Evolutionary conservation across 805 yeast species (phyloP).

Genomic region (Hanseniaspora meyeri): DNA sequence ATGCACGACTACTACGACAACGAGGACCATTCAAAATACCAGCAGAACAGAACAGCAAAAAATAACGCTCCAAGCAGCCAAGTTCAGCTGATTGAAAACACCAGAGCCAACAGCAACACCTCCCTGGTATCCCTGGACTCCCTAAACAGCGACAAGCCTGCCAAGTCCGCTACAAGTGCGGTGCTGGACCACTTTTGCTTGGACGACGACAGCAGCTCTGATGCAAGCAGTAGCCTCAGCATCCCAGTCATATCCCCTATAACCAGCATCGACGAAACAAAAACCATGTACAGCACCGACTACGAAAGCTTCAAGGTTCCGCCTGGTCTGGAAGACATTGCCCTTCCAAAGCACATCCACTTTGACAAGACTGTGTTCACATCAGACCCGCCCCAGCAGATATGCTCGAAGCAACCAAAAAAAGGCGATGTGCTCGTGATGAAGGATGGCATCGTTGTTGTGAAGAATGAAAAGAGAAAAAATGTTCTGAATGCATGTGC

Average conservation of each 20-base stretch:
- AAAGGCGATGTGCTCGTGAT: conserved; percentile 66
- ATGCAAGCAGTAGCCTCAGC: background rate
- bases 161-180: background rate
- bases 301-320: background rate
- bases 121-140: background rate
- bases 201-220: background rate
- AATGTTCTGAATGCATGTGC: conserved; percentile 72
- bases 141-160: background rate
- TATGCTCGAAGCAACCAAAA: conserved; percentile 66
- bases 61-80: background rate
- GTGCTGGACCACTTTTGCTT: background rate
- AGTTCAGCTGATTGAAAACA: background rate
- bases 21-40: background rate
- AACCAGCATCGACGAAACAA: background rate
- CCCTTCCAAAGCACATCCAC: conserved; percentile 48
- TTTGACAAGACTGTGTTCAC: conserved; percentile 67
- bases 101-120: conserved; percentile 2
- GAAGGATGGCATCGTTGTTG: conserved; percentile 41
- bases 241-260: conserved; percentile 10
- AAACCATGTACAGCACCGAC: background rate
- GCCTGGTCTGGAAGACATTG: conserved; percentile 34
- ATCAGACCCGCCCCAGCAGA: conserved; percentile 82
- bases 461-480: conserved; percentile 33
- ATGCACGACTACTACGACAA: conserved; percentile 14
- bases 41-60: background rate